These are phyloP conservation scores for Claviceps purpurea DNA, from an alignment of 2,329 filamentous ascomycete species.

Conservation along the genomic window DNA sequence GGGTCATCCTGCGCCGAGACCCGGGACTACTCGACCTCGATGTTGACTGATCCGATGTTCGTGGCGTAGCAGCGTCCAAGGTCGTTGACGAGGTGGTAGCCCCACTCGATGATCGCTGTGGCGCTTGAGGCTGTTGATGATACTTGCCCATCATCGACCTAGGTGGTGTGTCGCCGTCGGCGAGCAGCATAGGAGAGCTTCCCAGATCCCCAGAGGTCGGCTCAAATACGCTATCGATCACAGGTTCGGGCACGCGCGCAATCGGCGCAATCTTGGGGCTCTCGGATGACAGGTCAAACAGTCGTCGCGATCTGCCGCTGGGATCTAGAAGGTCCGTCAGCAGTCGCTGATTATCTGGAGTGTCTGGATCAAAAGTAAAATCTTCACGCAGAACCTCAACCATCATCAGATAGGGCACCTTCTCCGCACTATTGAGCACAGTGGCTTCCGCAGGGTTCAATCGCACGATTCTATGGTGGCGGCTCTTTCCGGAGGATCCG, in stretches of 20 bases:
- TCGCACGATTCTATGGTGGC: conserved; percentile 70
- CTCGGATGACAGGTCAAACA: conserved; percentile 56
- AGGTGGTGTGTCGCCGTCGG: conserved; percentile 32
- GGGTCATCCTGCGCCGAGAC: conserved; percentile 44
- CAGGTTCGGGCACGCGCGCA: conserved; percentile 28
- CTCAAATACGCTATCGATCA: conserved; percentile 66
- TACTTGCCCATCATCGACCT: conserved; percentile 17
- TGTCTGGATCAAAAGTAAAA: conserved; percentile 69
- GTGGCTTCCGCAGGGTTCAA: conserved; percentile 75
- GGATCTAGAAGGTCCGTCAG: conserved; percentile 44
- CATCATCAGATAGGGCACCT: conserved; percentile 76
- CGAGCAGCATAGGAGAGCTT: conserved; percentile 55
- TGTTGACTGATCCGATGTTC: conserved; percentile 54
- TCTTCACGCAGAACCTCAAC: conserved; percentile 71
- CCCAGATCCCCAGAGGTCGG: conserved; percentile 67
- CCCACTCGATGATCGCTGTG: conserved; percentile 47
- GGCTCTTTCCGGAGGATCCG: conserved; percentile 60
- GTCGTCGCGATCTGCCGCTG: conserved; percentile 41
- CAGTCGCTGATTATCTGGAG: conserved; percentile 56
- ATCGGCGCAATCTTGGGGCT: conserved; percentile 38
- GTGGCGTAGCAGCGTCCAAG: conserved; percentile 50
- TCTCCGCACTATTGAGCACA: conserved; percentile 74
- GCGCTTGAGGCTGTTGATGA: conserved; percentile 14
- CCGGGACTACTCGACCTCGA: conserved; percentile 58
- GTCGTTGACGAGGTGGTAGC: conserved; percentile 45